These are phyloP conservation scores for Boletus rubropictus DNA, from an alignment of 768 basidiomycete species.

Conservation along the genomic window DNA sequence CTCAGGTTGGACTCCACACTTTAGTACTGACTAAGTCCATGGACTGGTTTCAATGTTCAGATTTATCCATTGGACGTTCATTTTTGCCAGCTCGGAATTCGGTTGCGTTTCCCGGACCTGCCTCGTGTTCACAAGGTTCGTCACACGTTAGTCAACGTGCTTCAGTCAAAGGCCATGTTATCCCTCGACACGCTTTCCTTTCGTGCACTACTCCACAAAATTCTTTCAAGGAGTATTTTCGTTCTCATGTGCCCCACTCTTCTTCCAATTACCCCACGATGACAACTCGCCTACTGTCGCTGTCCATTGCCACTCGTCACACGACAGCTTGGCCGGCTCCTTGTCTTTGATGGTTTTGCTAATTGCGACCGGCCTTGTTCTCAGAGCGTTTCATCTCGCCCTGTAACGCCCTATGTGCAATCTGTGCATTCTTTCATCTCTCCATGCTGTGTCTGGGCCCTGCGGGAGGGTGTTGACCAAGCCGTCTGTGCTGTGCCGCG, in stretches of 20 bases:
- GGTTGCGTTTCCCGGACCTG: constrained; percentile 9
- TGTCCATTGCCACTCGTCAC: neutral
- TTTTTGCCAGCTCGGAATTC: constrained; percentile 14
- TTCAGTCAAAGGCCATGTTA: constrained; percentile 7
- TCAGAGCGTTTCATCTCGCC: too few species aligned
- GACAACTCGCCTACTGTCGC: constrained; percentile 9
- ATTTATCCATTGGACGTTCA: constrained; percentile 11
- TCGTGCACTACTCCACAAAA: constrained; percentile 16
- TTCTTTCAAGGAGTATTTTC: constrained; percentile 2
- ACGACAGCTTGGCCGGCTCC: constrained; percentile 5
- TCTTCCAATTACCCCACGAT: constrained; percentile 20
- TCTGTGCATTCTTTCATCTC: constrained; percentile 9
- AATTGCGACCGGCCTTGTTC: constrained; percentile 7
- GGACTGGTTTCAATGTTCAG: constrained; percentile 6
- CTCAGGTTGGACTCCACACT: constrained; percentile 9
- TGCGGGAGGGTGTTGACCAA: constrained; percentile 12
- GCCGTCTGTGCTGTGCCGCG: constrained; percentile 24
- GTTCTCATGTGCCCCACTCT: constrained; percentile 1
- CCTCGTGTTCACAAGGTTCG: constrained; percentile 18
- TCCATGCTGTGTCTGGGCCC: constrained; percentile 19
- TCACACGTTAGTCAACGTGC: constrained; percentile 12
- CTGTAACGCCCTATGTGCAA: too few species aligned
- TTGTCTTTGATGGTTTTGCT: constrained; percentile 2
- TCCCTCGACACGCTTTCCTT: constrained; percentile 6
- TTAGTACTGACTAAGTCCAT: constrained; percentile 20